Evolutionary conservation across 306 rosid species (phyloP).

Genomic region (Leucaena leucocephala): DNA sequence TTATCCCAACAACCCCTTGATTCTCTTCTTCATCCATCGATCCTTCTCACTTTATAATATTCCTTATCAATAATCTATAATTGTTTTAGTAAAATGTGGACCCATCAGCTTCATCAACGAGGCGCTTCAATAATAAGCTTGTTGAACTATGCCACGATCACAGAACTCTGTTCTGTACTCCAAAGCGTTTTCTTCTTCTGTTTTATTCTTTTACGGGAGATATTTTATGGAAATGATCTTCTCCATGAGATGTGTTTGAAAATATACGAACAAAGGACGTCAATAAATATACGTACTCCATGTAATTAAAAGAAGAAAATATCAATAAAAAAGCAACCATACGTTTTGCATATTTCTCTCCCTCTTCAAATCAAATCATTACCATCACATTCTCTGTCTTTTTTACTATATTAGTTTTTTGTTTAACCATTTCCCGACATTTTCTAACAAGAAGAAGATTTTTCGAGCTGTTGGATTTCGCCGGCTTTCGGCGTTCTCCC

Average conservation of each 20-base stretch:
- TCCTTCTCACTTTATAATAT: not conserved
- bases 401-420: not conserved
- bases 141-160: not conserved
- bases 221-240: not conserved
- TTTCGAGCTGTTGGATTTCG: not conserved
- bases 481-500: slow-evolving; percentile 1
- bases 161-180: not conserved
- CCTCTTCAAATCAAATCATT: not conserved
- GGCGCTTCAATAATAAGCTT: no score
- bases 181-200: not conserved
- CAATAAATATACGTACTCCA: not conserved
- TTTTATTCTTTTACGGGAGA: not conserved
- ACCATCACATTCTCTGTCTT: not conserved
- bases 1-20: not conserved
- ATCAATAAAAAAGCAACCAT: not conserved
- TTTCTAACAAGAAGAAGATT: not conserved
- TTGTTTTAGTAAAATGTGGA: no score
- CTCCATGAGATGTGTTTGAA: no score
- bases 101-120: no score
- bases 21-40: not conserved
- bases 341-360: not conserved
- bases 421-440: not conserved
- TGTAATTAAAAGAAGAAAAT: not conserved
- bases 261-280: no score
- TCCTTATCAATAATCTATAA: not conserved